phyloP scores from a whole-genome alignment of 371 early-diverging fungal genomes.

The Mucor irregularis region DNA sequence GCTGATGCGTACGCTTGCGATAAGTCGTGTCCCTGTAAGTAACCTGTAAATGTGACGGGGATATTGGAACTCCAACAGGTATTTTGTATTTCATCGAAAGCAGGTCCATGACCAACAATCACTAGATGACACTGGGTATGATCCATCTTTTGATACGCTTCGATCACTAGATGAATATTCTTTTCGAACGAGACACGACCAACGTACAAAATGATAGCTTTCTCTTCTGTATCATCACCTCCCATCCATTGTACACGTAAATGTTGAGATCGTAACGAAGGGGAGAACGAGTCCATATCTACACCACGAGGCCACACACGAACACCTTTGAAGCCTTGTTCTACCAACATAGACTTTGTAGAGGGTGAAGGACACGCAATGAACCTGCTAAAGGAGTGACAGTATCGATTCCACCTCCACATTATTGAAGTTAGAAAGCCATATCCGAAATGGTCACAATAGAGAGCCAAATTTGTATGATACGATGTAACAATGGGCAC shows the following conservation, averaged over 20 bases:
- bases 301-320: slow-evolving; percentile 53
- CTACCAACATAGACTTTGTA: slow-evolving; percentile 25
- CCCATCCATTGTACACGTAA: slow-evolving; percentile 37
- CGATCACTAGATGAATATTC: slow-evolving; percentile 42
- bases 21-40: slow-evolving; percentile 36
- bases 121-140: slow-evolving; percentile 44
- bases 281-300: slow-evolving; percentile 36
- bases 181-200: slow-evolving; percentile 52
- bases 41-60: slow-evolving; percentile 51
- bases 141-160: slow-evolving; percentile 45
- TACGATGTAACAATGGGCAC: slow-evolving; percentile 51
- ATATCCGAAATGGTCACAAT: slow-evolving; percentile 49
- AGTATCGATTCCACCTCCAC: slow-evolving; percentile 53
- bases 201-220: slow-evolving; percentile 43
- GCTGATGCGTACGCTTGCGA: slow-evolving; percentile 50
- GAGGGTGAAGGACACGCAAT: slow-evolving; percentile 48
- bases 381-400: slow-evolving; percentile 39
- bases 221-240: slow-evolving; percentile 8
- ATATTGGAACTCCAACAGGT: slow-evolving; percentile 18
- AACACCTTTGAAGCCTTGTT: slow-evolving; percentile 36
- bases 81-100: slow-evolving; percentile 34
- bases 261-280: slow-evolving; percentile 20
- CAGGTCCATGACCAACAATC: slow-evolving; percentile 54
- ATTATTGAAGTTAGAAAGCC: slow-evolving; percentile 38
- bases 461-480: slow-evolving; percentile 51